Evolutionary conservation across 176 grass and related monocot genomes (phyloP).

Genomic region (Rhynchospora breviuscula): DNA sequence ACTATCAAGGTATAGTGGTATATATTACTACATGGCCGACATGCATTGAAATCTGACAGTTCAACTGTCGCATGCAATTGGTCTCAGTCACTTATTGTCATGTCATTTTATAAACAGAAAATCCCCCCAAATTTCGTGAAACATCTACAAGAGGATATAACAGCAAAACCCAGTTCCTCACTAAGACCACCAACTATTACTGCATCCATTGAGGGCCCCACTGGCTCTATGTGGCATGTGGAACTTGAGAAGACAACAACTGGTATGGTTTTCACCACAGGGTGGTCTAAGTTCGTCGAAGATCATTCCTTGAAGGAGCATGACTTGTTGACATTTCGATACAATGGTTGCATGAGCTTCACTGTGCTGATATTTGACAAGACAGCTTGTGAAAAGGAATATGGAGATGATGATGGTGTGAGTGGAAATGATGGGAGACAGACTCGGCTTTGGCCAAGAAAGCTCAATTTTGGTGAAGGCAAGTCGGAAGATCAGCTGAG

Average conservation of each 20-base stretch:
- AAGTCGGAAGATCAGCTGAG: constrained; percentile 31
- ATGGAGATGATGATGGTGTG: not conserved
- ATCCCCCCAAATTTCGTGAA: constrained; percentile 79
- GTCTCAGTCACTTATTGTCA: not conserved
- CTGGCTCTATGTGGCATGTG: constrained; percentile 52
- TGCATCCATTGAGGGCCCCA: constrained; percentile 58
- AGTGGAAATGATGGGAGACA: constrained; percentile 1
- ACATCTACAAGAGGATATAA: constrained; percentile 46
- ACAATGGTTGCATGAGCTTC: constrained; percentile 57
- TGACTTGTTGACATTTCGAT: constrained; percentile 68
- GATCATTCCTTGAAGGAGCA: constrained; percentile 60
- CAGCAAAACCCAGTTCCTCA: constrained; percentile 27
- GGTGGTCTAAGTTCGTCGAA: constrained; percentile 58
- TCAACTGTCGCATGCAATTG: not conserved
- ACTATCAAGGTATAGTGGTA: no score
- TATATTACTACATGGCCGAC: not conserved
- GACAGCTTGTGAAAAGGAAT: constrained; percentile 57
- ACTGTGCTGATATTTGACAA: constrained; percentile 60
- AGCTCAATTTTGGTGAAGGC: constrained; percentile 8
- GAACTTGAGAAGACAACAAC: constrained; percentile 35
- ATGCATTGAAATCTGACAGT: not conserved
- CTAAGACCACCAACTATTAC: constrained; percentile 31
- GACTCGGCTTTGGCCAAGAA: not conserved
- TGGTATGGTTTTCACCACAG: constrained; percentile 62
- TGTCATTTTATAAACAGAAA: constrained; percentile 40